Percentiles rank a stretch among this genome's conserved stretches.
phyloP scores from a whole-genome alignment of 164 flowering plant genomes.

The Annona cherimola region DNA sequence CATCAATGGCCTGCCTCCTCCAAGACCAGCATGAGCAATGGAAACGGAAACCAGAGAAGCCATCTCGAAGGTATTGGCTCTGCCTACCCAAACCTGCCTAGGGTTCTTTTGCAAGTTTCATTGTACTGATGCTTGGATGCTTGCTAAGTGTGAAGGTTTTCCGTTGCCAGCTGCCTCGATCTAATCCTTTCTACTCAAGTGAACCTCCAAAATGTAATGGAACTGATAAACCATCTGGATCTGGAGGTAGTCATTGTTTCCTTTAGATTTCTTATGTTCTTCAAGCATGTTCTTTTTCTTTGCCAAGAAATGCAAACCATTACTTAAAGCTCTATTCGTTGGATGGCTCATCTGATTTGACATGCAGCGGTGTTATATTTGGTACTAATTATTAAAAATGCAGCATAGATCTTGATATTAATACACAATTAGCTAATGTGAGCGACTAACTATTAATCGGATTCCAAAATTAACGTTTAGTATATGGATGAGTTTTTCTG shows the following conservation, averaged over 20 bases:
- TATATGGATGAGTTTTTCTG: too few relatives aligned
- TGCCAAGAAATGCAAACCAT: neutral
- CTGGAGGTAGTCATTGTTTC: conserved; percentile 47
- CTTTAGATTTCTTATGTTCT: neutral
- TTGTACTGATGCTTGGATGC: conserved; percentile 17
- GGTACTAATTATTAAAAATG: too few relatives aligned
- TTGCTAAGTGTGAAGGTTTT: conserved; percentile 82
- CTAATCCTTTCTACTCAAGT: conserved; percentile 68
- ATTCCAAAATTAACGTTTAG: too few relatives aligned
- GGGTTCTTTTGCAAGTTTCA: neutral
- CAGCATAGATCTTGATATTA: too few relatives aligned
- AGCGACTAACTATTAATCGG: too few relatives aligned
- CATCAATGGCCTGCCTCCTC: conserved; percentile 75
- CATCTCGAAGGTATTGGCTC: conserved; percentile 53
- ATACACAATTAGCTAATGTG: too few relatives aligned
- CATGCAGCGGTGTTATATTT: too few relatives aligned
- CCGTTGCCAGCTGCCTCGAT: conserved; percentile 69
- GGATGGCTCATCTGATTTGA: too few relatives aligned
- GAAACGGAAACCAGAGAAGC: conserved; percentile 47
- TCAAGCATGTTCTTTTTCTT: neutral
- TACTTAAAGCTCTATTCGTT: neutral
- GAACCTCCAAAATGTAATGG: conserved; percentile 55
- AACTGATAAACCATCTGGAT: conserved; percentile 37
- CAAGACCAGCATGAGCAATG: conserved; percentile 84
- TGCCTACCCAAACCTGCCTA: neutral